phyloP scores from a whole-genome alignment of 495 filamentous ascomycete genomes.

The Oleoguttula mirabilis region DNA sequence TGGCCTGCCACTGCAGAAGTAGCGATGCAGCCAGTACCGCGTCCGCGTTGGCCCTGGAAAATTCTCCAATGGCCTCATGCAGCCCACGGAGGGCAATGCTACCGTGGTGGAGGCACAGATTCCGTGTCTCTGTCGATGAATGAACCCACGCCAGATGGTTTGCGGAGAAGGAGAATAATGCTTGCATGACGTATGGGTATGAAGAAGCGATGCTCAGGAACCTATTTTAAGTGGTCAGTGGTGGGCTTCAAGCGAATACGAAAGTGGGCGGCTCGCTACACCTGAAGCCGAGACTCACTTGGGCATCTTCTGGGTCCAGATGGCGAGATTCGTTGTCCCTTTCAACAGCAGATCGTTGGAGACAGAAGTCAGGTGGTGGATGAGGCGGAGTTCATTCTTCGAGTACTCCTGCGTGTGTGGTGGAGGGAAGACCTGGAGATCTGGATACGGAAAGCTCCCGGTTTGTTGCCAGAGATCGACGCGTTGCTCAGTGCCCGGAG shows the following conservation, averaged over 20 bases:
- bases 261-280: background rate
- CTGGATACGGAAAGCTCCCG: constrained; percentile 76
- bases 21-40: constrained; percentile 86
- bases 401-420: constrained; percentile 55
- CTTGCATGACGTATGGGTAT: constrained; percentile 82
- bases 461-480: constrained; percentile 76
- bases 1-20: constrained; percentile 89
- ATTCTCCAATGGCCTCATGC: constrained; percentile 71
- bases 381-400: constrained; percentile 66
- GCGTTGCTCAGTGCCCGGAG: constrained; percentile 61
- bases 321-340: constrained; percentile 65
- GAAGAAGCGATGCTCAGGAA: constrained; percentile 73
- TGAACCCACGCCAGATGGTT: constrained; percentile 82
- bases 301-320: constrained; percentile 87
- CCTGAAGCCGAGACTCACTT: constrained; percentile 48
- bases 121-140: constrained; percentile 65
- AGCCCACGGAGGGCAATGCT: constrained; percentile 75
- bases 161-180: constrained; percentile 80
- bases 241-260: constrained; percentile 12
- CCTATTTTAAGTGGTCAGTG: constrained; percentile 35
- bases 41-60: constrained; percentile 80
- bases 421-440: constrained; percentile 57
- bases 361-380: constrained; percentile 81
- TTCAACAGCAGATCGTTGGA: constrained; percentile 68
- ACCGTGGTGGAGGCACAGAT: constrained; percentile 76